Conservation (phyloP, 73 alveolate species). For the Tetrahymena elliotti region DNA sequence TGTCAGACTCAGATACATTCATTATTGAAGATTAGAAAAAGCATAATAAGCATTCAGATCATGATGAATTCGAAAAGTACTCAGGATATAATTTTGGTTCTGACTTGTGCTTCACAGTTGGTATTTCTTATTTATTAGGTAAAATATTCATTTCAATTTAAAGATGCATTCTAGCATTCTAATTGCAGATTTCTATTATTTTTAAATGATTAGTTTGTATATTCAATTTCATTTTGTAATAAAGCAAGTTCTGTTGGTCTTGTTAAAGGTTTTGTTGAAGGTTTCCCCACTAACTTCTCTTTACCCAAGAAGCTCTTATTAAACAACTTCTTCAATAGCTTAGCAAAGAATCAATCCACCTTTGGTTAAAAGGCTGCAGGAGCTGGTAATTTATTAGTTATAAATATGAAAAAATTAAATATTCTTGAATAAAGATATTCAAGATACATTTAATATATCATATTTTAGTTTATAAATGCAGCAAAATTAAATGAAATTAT, state of each 20-base stretch:
- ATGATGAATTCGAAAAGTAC: constrained; percentile 7
- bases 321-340: constrained; percentile 32
- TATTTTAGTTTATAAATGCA: neutral
- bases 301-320: constrained; percentile 29
- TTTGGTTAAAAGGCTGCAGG: constrained; percentile 38
- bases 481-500: neutral
- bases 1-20: neutral
- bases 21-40: neutral
- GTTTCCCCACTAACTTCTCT: constrained; percentile 14
- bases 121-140: constrained; percentile 35
- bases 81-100: constrained; percentile 35
- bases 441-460: no score
- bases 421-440: neutral
- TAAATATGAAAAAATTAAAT: neutral
- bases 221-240: neutral
- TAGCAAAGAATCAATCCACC: constrained; percentile 27
- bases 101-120: constrained; percentile 29
- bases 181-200: neutral
- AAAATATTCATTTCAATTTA: neutral
- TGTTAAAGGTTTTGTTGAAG: constrained; percentile 28
- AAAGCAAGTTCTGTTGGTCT: constrained; percentile 29
- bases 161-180: neutral
- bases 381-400: constrained; percentile 3
- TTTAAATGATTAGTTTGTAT: neutral
- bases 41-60: neutral